phyloP scores from a whole-genome alignment of 2,329 filamentous ascomycete species.

The Aspergillus calidoustus region DNA sequence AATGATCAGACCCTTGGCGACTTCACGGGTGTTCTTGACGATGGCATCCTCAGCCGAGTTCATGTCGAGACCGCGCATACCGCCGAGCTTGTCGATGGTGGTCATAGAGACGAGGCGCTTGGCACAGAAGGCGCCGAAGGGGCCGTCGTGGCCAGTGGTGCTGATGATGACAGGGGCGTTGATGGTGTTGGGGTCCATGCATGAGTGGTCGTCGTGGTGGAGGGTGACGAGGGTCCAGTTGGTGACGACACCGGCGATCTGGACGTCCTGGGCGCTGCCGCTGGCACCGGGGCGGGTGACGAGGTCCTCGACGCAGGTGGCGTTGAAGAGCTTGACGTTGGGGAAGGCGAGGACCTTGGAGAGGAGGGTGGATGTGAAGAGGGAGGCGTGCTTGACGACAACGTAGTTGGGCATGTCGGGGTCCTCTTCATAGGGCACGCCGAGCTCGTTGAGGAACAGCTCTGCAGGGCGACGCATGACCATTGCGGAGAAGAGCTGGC shows the following conservation, averaged over 20 bases:
- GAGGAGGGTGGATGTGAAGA: constrained; percentile 88
- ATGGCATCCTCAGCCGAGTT: constrained; percentile 89
- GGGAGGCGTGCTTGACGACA: constrained; percentile 89
- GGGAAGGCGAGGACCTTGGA: constrained; percentile 81
- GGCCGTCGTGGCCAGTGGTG: constrained; percentile 88
- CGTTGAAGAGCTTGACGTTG: constrained; percentile 97
- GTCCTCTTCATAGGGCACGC: constrained; percentile 85
- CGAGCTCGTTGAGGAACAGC: constrained; percentile 78
- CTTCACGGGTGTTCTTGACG: constrained; percentile 86
- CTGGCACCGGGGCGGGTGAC: constrained; percentile 72
- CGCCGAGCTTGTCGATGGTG: constrained; percentile 78
- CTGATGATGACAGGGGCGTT: constrained; percentile 87
- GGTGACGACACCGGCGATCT: constrained; percentile 86
- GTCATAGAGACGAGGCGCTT: constrained; percentile 92
- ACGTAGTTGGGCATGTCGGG: constrained; percentile 85
- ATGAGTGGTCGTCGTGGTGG: constrained; percentile 86
- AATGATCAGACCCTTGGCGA: constrained; percentile 86
- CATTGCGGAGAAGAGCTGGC: constrained; percentile 94
- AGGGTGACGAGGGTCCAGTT: constrained; percentile 94
- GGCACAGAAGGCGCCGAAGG: constrained; percentile 87
- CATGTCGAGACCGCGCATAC: constrained; percentile 95
- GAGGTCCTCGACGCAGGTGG: constrained; percentile 87
- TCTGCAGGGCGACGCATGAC: constrained; percentile 93
- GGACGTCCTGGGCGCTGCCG: constrained; percentile 58
- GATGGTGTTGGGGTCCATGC: constrained; percentile 98